Evolutionary conservation across 345 rosid genomes (phyloP), one percentile per base, ranked within the genome.

Genomic region (Geranium rotundifolium): DNA sequence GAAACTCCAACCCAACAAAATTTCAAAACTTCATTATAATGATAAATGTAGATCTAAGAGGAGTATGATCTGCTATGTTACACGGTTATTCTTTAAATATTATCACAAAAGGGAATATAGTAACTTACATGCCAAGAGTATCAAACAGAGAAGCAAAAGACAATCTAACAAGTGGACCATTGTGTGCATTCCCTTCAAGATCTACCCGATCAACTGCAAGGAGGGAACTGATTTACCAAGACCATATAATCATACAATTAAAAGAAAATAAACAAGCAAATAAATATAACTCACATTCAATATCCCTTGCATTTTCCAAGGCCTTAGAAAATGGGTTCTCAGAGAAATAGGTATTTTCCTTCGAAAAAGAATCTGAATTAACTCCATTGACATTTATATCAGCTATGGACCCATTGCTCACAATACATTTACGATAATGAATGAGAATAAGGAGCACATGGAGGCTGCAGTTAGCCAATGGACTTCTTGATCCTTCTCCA

Each of bases 121-220:
- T 59, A 19, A 75, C 96, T 82, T 75, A 90, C 99, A 79, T 80
- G 81, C 97, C 95, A 60, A 95, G 95, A 69, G 97, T 85, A 67
- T 90, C 96, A 76, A 86, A 95, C 39, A 90, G 78, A 29, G 96
- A 79, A 52, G 95, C 96, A 81, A 88, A 93, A 13, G 97, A 90
- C 64, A 95, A 60, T 75, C 87, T 83, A 80, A 86, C 89, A 29
- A 73, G 75, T 34, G 72, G 80, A 61, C 87, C 87, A 74, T 69
- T 63, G 57, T 70, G 74, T 57, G 82, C 79, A 78, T 82, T 84
- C 68, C 83, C 90, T 71, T 95, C 97, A 41, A 88, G 68, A 78
- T 95, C 96, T n/a, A 71, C 82, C 67, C 82, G 95, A 69, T 89
- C 88, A 78, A 86, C 97, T 86, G 85, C 77, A 80, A 74, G 65